A percentile compares a stretch with the other conserved stretches of the same genome.
phyloP scores from a whole-genome alignment of 768 basidiomycete species.

The Boletus pseudopeckii region DNA sequence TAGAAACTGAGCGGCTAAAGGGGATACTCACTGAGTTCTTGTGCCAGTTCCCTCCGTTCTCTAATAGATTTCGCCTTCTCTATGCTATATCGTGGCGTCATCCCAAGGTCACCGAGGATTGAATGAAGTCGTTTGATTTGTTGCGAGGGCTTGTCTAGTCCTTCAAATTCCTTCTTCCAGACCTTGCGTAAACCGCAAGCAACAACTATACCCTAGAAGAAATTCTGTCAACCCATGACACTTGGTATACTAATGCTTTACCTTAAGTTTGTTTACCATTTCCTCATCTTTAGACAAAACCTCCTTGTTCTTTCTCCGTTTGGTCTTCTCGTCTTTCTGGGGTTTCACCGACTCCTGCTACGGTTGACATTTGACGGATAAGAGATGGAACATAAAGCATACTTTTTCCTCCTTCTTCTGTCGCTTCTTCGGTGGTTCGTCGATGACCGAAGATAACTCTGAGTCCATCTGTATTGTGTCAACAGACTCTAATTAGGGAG shows the following conservation, averaged over 20 bases:
- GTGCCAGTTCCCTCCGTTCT: slow-evolving; percentile 66
- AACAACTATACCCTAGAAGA: slow-evolving; percentile 54
- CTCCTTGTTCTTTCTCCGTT: slow-evolving; percentile 33
- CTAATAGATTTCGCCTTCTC: slow-evolving; percentile 80
- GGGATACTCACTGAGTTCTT: slow-evolving; percentile 67
- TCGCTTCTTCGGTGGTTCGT: slow-evolving; percentile 51
- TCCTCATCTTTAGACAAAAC: slow-evolving; percentile 60
- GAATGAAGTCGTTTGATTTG: slow-evolving; percentile 65
- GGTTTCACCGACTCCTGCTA: slow-evolving; percentile 20
- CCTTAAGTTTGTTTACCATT: slow-evolving; percentile 73
- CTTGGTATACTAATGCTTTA: slow-evolving; percentile 18
- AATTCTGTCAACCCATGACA: neutral
- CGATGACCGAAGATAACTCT: slow-evolving; percentile 56
- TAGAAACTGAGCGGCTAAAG: neutral
- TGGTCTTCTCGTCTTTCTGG: slow-evolving; percentile 26
- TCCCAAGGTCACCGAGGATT: slow-evolving; percentile 70
- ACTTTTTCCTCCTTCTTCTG: slow-evolving; percentile 42
- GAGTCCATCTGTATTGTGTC: slow-evolving; percentile 32
- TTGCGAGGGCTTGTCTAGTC: slow-evolving; percentile 49
- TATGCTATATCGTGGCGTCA: slow-evolving; percentile 72
- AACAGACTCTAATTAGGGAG: slow-evolving; percentile 20
- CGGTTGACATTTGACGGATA: neutral
- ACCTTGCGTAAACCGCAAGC: slow-evolving; percentile 77
- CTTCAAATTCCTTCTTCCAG: slow-evolving; percentile 73
- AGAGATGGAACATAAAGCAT: neutral